Evolutionary conservation across 768 basidiomycete species (phyloP).

Genomic region (Lactifluus rugatus): DNA sequence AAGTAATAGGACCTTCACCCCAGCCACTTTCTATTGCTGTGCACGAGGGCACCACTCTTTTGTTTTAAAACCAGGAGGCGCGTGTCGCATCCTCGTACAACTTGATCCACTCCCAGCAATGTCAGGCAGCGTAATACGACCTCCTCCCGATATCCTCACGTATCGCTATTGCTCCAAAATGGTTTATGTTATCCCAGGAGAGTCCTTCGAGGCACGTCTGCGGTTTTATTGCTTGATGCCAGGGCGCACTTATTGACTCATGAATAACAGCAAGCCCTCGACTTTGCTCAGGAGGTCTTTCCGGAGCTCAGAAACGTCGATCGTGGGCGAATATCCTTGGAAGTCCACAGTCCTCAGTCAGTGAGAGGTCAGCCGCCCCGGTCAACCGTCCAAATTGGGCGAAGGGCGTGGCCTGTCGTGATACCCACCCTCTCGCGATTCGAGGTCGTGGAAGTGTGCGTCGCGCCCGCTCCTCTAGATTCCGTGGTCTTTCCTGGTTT

Average conservation of each 20-base stretch:
- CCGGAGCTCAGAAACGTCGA: slow-evolving; percentile 18
- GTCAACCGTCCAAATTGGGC: slow-evolving; percentile 20
- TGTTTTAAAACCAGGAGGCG: too few relatives aligned
- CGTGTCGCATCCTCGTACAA: too few relatives aligned
- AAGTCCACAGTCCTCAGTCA: slow-evolving; percentile 17
- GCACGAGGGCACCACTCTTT: too few relatives aligned
- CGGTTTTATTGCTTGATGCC: too few relatives aligned
- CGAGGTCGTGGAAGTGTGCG: slow-evolving; percentile 24
- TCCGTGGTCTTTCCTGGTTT: background rate
- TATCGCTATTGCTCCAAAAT: slow-evolving; percentile 21
- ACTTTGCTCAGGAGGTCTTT: slow-evolving; percentile 20
- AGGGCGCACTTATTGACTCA: background rate
- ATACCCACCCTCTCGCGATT: slow-evolving; percentile 18
- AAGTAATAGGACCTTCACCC: too few relatives aligned
- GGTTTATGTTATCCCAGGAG: slow-evolving; percentile 24
- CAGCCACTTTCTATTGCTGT: too few relatives aligned
- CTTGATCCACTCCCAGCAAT: too few relatives aligned
- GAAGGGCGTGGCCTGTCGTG: slow-evolving; percentile 23
- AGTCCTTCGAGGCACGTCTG: slow-evolving; percentile 19
- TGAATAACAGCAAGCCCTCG: slow-evolving; percentile 21
- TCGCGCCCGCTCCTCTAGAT: slow-evolving; percentile 1
- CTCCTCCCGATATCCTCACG: slow-evolving; percentile 19
- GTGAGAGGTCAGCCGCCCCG: slow-evolving; percentile 1
- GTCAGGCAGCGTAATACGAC: background rate
- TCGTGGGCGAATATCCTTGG: slow-evolving; percentile 19